Evolutionary conservation across 768 basidiomycete genomes (phyloP).

Genomic region (Xerocomus brunneocitrinus): DNA sequence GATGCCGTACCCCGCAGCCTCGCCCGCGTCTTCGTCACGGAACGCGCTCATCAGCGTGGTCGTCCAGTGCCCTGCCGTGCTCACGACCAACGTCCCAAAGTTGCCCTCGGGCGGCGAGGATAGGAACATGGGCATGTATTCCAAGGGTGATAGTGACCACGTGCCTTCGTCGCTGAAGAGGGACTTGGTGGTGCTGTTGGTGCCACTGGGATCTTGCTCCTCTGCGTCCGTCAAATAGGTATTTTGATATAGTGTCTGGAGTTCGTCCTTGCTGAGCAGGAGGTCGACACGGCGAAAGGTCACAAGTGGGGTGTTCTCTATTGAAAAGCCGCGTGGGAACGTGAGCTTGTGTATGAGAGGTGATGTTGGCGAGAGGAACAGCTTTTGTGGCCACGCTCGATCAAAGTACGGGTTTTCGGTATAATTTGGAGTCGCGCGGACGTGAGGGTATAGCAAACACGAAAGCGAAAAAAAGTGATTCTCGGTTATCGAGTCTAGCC

Average conservation of each 20-base stretch:
- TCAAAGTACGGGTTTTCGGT: conserved; percentile 51
- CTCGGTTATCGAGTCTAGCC: conserved; percentile 61
- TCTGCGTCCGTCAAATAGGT: conserved; percentile 16
- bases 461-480: conserved; percentile 73
- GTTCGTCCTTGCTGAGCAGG: conserved; percentile 45
- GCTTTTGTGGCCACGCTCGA: conserved; percentile 59
- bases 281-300: conserved; percentile 65
- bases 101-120: conserved; percentile 41
- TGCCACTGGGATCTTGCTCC: conserved; percentile 8
- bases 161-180: conserved; percentile 54
- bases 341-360: conserved; percentile 29
- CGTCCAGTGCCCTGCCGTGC: conserved; percentile 70
- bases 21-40: conserved; percentile 28
- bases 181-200: conserved; percentile 25
- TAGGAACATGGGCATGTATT: conserved; percentile 51
- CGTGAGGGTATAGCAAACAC: conserved; percentile 62
- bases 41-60: conserved; percentile 47
- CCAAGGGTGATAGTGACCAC: conserved; percentile 50
- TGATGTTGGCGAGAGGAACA: conserved; percentile 57
- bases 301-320: conserved; percentile 55
- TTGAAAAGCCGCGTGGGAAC: conserved; percentile 51
- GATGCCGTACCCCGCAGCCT: conserved; percentile 44
- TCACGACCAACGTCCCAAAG: conserved; percentile 59
- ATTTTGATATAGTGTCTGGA: conserved; percentile 41
- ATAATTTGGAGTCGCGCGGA: conserved; percentile 61